Evolutionary conservation across 2,329 filamentous ascomycete species (phyloP), one percentile per base, ranked within the genome.

Genomic region (Cucurbitaria berberidis): DNA sequence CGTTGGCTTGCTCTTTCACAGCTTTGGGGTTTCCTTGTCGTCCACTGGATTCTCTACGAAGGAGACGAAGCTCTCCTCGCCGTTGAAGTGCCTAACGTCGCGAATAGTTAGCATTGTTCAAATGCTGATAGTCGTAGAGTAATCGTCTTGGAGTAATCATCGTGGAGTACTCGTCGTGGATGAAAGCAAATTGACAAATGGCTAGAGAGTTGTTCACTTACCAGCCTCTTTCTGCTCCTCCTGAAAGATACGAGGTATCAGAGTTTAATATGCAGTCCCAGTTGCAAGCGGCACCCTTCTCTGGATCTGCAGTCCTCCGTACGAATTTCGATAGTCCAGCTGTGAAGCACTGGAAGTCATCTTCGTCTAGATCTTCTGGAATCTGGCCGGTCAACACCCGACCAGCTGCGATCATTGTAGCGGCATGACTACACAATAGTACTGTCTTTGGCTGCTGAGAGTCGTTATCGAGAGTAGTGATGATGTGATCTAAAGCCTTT

Each of bases 161-260:
- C 27, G 34, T 18, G 34, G 7, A 36, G 18, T 21, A 38, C 35
- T 9, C 3, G n/a, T n/a, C n/a, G n/a, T n/a, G n/a, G n/a, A n/a
- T n/a, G n/a, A n/a, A n/a, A n/a, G n/a, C n/a, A n/a, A n/a, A n/a
- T n/a, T n/a, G n/a, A n/a, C n/a, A n/a, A n/a, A n/a, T n/a, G n/a
- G n/a, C n/a, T n/a, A n/a, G n/a, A n/a, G n/a, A n/a, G n/a, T n/a
- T 18, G 21, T 21, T 22, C 9, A 73, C 72, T 67, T 75, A 95
- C 92, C 93, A 98, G 70, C 92, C 92, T 78, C 93, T 83, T 76
- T 98, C 93, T 66, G 89, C 88, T 7, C 93, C 93, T 48, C 84
- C 83, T 48, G 81, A 85, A 62, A 98, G 78, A 75, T 93, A 96
- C 54, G 84, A 87, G 68, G 92, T 96, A 73, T 96, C 91, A 15